Evolutionary conservation across 176 grass and related monocot genomes (phyloP), one percentile per base, ranked within the genome.

Genomic region (Hordeum vulgare): DNA sequence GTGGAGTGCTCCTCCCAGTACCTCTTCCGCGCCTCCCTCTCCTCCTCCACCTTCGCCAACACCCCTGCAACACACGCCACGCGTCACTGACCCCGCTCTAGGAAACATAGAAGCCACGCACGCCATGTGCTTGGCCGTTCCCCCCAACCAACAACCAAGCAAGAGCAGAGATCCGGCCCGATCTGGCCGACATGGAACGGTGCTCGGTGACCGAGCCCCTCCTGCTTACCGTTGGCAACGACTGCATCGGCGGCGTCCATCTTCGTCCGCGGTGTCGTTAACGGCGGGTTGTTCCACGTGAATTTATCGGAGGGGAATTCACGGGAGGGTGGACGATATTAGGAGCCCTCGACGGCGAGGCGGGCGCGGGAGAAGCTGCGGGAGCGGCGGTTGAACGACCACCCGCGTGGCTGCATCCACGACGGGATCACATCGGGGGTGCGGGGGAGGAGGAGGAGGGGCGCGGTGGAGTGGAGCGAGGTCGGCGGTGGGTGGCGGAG

Each of bases 1-100:
- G 51, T 91, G 75, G 96, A 98, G 74, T 98, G 90, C 83, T 98
- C 96, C 80, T 91, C 89, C 96, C 96, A 98, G 89, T 93, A 98
- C 12, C n/a, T 91, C 87, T 95, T 98, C 84, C 95, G 96, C 69
- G 77, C 91, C 25, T 80, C 58, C 79, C 96, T 91, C 91, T 98
- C 96, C 88, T 98, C 93, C 42, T 91, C 85, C 7, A 67, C 61
- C 71, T 34, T 66, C 40, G 35, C 71, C 83, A 74, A 24, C 40
- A 14, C 42, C 39, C 80, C 81, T 86, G 71, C 54, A 29, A 74
- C 18, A 49, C 14, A 34, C 24, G 11, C 44, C 20, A 51, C 13
- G 1, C 58, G 62, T 15, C 40, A 11, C 11, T 39, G 40, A 11
- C 9, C 2, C 15, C 18, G n/a, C 66, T 15, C 44, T 7, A 41